Conservation (phyloP, 1,284 basidiomycete genomes). For the Gymnopus androsaceus region DNA sequence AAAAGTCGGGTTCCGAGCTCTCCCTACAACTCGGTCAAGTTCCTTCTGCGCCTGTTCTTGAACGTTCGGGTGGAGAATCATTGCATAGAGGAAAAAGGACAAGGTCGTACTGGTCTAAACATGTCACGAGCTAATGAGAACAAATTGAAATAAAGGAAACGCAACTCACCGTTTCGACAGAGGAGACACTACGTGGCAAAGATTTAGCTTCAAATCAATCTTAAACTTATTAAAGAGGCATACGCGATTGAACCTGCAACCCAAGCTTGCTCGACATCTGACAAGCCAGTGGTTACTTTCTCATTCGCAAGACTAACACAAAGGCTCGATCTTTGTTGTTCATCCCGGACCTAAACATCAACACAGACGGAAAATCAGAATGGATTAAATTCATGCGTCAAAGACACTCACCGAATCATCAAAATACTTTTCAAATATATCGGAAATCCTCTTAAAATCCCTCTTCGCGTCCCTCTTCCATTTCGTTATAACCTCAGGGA, state of each 20-base stretch:
- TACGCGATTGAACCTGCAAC: slow-evolving; percentile 1
- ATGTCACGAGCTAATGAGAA: too few relatives aligned
- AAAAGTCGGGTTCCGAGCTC: not conserved
- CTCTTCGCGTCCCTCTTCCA: slow-evolving; percentile 8
- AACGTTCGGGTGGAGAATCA: not conserved
- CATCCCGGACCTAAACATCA: not conserved
- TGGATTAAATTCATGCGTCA: not conserved
- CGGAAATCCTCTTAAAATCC: slow-evolving; percentile 1
- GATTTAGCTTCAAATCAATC: not conserved
- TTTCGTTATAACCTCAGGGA: slow-evolving; percentile 1
- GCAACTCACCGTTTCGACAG: slow-evolving; percentile 3
- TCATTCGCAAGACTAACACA: not conserved
- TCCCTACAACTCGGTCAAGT: slow-evolving; percentile 11
- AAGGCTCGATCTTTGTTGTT: not conserved
- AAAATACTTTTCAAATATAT: not conserved
- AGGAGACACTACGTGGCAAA: not conserved
- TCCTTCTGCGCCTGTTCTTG: not conserved
- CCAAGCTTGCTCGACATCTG: slow-evolving; percentile 4
- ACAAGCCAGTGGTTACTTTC: too few relatives aligned
- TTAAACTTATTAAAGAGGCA: not conserved
- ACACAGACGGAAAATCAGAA: not conserved
- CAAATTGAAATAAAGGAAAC: too few relatives aligned
- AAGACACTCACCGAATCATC: not conserved
- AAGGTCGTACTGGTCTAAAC: not conserved
- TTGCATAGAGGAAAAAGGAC: too few relatives aligned